Evolutionary conservation across 805 yeast species (phyloP), one percentile per base, ranked within the genome.

Genomic region (Candida quercuum): DNA sequence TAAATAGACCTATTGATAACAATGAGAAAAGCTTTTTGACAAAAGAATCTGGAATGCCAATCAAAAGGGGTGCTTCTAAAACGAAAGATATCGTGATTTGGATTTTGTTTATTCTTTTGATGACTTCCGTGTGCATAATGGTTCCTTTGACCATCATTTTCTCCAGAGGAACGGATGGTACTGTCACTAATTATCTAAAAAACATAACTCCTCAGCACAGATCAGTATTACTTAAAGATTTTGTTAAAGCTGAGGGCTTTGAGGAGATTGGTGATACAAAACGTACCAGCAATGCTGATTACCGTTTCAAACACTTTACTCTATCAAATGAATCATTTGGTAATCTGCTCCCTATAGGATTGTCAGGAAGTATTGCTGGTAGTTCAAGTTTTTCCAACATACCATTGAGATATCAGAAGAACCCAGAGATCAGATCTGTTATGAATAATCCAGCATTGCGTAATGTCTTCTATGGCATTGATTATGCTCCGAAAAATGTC

Each of bases 401-500:
- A 17, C 64, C 59, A 27, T 39, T 51, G 2, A 45, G 45, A 16
- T 71, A 60, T 37, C 55, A 53, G 20, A 43, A 48, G 1, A 71
- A 67, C 35, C 31, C 39, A 3, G 71, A 68, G 37, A 49, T 73
- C 1, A 39, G 51, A 17, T 37, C 48, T 0, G 43, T 72, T n/a
- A 62, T 72, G 71, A 52, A 50, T 10, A 52, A 64, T 17, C 44
- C 52, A 13, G 33, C 47, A 13, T 48, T 67, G 23, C 47, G 47
- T 8, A 60, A 63, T 32, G 61, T 65, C 2, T 75, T 81, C 42
- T 65, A 71, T 46, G 86, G 87, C 0, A 42, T 81, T 14, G 72
- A 74, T 16, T 81, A 81, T 53, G 69, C 83, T 4, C 87, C 87
- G 0, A 54, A 58, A 40, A 61, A 67, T 33, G 75, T 73, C 1